These are phyloP conservation scores for Cryphonectria naterciae DNA, from an alignment of 2,329 filamentous ascomycete species.

Conservation along the genomic window DNA sequence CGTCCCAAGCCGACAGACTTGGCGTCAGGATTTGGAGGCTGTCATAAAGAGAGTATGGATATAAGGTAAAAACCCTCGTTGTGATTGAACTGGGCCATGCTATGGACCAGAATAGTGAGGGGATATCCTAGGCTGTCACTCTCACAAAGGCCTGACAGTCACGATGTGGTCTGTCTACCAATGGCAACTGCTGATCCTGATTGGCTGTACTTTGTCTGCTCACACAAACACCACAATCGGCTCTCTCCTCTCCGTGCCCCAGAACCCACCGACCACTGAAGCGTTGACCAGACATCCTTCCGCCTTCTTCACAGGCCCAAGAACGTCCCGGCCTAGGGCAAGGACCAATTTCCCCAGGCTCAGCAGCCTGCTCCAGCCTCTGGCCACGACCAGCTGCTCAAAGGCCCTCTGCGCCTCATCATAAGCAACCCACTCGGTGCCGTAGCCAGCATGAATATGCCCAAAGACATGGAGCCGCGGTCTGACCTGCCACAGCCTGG, in stretches of 20 bases:
- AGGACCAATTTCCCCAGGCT: constrained; percentile 10
- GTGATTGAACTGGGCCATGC: neutral
- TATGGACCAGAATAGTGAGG: neutral
- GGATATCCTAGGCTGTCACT: neutral
- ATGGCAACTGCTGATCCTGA: neutral
- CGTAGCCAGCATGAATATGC: constrained; percentile 40
- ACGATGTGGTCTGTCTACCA: neutral
- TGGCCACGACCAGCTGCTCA: constrained; percentile 4
- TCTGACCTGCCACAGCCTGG: constrained; percentile 38
- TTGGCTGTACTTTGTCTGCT: neutral
- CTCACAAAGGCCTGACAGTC: neutral
- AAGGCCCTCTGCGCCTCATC: constrained; percentile 8
- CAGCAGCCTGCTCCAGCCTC: neutral
- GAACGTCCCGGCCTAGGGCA: neutral
- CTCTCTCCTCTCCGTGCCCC: constrained; percentile 10
- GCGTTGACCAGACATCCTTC: constrained; percentile 5
- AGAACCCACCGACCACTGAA: constrained; percentile 11
- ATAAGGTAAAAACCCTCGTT: neutral
- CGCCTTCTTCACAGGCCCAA: constrained; percentile 2
- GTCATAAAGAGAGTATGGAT: neutral
- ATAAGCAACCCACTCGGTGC: constrained; percentile 1
- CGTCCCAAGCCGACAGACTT: neutral
- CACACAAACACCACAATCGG: constrained; percentile 6
- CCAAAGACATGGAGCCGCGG: constrained; percentile 43
- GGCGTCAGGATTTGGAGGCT: neutral